These are phyloP conservation scores for Euphrasia arctica DNA, from an alignment of 305 asterid genomes.

Conservation along the genomic window DNA sequence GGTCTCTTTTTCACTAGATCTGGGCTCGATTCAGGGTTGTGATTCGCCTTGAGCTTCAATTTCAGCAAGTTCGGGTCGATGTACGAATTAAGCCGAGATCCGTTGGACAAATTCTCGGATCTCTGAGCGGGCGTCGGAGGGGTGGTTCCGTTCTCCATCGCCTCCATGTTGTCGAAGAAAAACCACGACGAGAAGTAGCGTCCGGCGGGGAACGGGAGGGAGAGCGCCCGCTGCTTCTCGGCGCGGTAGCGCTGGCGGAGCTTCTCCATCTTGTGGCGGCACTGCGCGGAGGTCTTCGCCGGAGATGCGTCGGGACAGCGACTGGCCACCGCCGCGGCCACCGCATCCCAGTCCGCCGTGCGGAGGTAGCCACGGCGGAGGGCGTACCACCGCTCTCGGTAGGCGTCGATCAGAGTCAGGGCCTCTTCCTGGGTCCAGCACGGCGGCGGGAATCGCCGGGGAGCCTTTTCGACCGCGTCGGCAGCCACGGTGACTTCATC, in stretches of 20 bases:
- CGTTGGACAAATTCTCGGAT: slow-evolving; percentile 38
- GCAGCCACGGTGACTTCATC: slow-evolving; percentile 25
- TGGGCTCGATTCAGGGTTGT: slow-evolving; percentile 29
- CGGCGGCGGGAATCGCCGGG: slow-evolving; percentile 79
- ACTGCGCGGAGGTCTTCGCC: slow-evolving; percentile 54
- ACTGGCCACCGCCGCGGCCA: slow-evolving; percentile 49
- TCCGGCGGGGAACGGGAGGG: slow-evolving; percentile 61
- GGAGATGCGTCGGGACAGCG: slow-evolving; percentile 66
- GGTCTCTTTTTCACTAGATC: slow-evolving; percentile 29
- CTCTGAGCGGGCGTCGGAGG: slow-evolving; percentile 42
- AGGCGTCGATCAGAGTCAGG: slow-evolving; percentile 67
- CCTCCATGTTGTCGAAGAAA: slow-evolving; percentile 83
- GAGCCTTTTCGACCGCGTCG: slow-evolving; percentile 36
- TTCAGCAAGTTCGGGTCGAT: slow-evolving; percentile 64
- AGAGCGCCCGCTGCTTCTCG: slow-evolving; percentile 81
- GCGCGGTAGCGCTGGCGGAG: slow-evolving; percentile 31
- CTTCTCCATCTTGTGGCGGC: slow-evolving; percentile 5
- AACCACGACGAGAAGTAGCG: slow-evolving; percentile 83
- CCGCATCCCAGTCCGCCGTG: slow-evolving; percentile 91
- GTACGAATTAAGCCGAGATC: slow-evolving; percentile 36
- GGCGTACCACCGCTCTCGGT: slow-evolving; percentile 87
- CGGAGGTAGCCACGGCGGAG: slow-evolving; percentile 94
- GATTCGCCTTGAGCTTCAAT: slow-evolving; percentile 57
- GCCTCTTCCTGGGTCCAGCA: slow-evolving; percentile 97
- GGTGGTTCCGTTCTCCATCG: slow-evolving; percentile 87